These are phyloP conservation scores for Alternaria angustiovoidea DNA, from an alignment of 2,329 filamentous ascomycete genomes.

Conservation along the genomic window DNA sequence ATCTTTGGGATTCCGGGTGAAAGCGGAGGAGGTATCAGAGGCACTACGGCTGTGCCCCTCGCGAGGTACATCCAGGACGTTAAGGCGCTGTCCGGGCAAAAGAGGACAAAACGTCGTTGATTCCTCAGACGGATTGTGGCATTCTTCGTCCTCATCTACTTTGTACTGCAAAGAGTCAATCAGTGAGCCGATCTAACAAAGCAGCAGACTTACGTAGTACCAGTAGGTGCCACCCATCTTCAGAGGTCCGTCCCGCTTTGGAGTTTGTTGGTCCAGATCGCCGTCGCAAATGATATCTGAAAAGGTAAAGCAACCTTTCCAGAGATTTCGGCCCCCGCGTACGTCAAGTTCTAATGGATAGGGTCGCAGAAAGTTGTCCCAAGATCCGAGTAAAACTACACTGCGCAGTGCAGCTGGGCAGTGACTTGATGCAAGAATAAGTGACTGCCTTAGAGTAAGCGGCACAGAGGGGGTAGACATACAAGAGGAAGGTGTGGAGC, in stretches of 20 bases:
- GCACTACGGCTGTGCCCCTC: constrained; percentile 70
- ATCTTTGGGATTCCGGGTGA: constrained; percentile 80
- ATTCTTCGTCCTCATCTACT: constrained; percentile 80
- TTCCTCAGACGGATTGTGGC: constrained; percentile 74
- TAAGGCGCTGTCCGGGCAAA: constrained; percentile 86
- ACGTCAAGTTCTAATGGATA: constrained; percentile 84
- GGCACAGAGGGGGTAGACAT: constrained; percentile 36
- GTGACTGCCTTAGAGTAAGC: constrained; percentile 26
- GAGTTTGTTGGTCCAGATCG: constrained; percentile 59
- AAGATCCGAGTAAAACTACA: constrained; percentile 86
- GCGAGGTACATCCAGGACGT: constrained; percentile 80
- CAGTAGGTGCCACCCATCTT: constrained; percentile 95
- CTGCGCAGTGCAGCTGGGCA: constrained; percentile 62
- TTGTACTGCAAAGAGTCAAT: constrained; percentile 70
- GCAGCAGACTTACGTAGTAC: constrained; percentile 77
- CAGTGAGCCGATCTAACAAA: background rate
- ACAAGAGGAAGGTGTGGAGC: constrained; percentile 68
- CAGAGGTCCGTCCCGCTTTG: constrained; percentile 76
- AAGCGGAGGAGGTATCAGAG: constrained; percentile 71
- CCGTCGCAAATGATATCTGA: constrained; percentile 86
- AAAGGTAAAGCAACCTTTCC: constrained; percentile 88
- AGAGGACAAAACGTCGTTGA: constrained; percentile 83
- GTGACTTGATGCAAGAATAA: constrained; percentile 42
- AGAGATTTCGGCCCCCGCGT: constrained; percentile 76
- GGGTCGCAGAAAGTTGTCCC: constrained; percentile 87